A percentile compares a stretch with the other conserved stretches of the same genome.
phyloP scores from a whole-genome alignment of 2,329 filamentous ascomycete species.

The Fusarium sambucinum region DNA sequence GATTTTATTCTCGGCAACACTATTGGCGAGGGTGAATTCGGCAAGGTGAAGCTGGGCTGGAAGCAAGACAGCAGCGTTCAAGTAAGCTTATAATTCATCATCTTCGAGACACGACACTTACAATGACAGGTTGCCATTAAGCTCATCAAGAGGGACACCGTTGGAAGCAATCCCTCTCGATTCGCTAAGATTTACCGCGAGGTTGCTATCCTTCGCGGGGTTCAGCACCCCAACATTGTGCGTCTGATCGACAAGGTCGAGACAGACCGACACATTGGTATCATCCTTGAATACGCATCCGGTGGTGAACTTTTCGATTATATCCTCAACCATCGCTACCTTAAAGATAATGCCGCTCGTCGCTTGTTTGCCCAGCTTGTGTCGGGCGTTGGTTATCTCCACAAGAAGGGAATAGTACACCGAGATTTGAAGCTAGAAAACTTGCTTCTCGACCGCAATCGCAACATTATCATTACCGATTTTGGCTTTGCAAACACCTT shows the following conservation, averaged over 20 bases:
- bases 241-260: slow-evolving; percentile 98
- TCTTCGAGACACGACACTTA: slow-evolving; percentile 24
- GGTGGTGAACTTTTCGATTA: slow-evolving; percentile 98
- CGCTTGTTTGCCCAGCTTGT: slow-evolving; percentile 95
- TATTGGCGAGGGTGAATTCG: slow-evolving; percentile 97
- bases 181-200: slow-evolving; percentile 98
- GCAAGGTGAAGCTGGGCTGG: slow-evolving; percentile 98
- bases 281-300: slow-evolving; percentile 97
- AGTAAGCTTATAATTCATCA: slow-evolving; percentile 56
- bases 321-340: slow-evolving; percentile 94
- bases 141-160: slow-evolving; percentile 90
- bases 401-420: slow-evolving; percentile 99
- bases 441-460: slow-evolving; percentile 90
- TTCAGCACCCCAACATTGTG: slow-evolving; percentile 97
- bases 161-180: slow-evolving; percentile 88
- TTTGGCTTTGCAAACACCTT: slow-evolving; percentile 99
- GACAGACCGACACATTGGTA: slow-evolving; percentile 96
- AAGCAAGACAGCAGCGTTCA: slow-evolving; percentile 93
- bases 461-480: slow-evolving; percentile 99
- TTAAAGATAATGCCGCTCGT: slow-evolving; percentile 92
- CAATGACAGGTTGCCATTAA: slow-evolving; percentile 87
- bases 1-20: slow-evolving; percentile 97
- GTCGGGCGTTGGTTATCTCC: slow-evolving; percentile 95
- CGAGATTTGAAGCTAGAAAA: slow-evolving; percentile 98
- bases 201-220: slow-evolving; percentile 87